A percentile compares a stretch with the other conserved stretches of the same genome.
Conservation (phyloP, 176 grass and related monocot genomes). For the Rhipidocladum racemiflorum region DNA sequence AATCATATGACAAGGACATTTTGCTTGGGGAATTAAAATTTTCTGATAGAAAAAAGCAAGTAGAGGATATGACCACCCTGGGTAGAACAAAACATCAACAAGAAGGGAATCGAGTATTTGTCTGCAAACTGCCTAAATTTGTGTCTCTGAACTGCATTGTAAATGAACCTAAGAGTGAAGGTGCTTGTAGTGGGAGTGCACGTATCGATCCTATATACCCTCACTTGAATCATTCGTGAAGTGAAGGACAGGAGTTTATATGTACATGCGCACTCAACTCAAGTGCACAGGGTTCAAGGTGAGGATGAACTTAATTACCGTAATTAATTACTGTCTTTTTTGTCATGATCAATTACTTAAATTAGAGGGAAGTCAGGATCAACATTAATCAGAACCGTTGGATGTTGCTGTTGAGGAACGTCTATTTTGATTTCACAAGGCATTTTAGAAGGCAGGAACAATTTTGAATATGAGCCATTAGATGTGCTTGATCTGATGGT, state of each 20-base stretch:
- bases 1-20: no score
- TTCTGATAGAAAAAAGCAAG: no score
- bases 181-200: no score
- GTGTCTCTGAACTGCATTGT: no score
- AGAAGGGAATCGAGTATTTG: no score
- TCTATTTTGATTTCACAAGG: background rate
- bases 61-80: no score
- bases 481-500: conserved; percentile 9
- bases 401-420: background rate
- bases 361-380: background rate
- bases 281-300: background rate
- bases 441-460: conserved; percentile 3
- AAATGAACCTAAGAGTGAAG: no score
- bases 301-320: conserved; percentile 6
- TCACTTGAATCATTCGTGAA: conserved; percentile 7
- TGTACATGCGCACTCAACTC: conserved; percentile 1
- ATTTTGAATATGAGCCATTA: background rate
- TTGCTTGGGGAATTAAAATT: no score
- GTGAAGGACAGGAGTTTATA: background rate
- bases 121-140: no score
- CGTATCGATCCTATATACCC: background rate
- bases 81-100: no score
- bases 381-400: conserved; percentile 7
- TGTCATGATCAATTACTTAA: conserved; percentile 12
- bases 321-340: conserved; percentile 5